Evolutionary conservation across 495 filamentous ascomycete species (phyloP).

Genomic region (Aspergillus bridgeri): DNA sequence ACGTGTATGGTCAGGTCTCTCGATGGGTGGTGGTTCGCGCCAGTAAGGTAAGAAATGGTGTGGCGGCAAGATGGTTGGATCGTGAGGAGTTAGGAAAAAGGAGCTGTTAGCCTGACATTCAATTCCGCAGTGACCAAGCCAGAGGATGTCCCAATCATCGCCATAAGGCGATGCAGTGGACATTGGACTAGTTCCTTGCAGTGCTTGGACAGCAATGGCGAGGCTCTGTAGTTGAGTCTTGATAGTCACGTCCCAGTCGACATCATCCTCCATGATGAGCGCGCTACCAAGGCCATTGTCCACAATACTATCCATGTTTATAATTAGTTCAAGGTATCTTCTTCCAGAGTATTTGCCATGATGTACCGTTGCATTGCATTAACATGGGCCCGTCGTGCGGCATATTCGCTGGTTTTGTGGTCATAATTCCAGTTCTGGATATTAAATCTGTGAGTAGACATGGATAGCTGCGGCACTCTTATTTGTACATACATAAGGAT

Average conservation of each 20-base stretch:
- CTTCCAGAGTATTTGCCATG: too few species aligned
- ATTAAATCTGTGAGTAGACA: constrained; percentile 14
- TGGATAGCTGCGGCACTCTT: not conserved
- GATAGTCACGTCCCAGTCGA: constrained; percentile 53
- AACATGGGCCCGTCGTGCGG: constrained; percentile 29
- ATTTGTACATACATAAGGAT: constrained; percentile 20
- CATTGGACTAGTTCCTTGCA: constrained; percentile 16
- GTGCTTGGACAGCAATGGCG: constrained; percentile 36
- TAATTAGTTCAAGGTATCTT: not conserved
- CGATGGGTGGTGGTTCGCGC: constrained; percentile 17
- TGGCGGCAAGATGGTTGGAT: constrained; percentile 18
- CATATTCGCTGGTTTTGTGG: constrained; percentile 19
- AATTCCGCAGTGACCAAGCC: constrained; percentile 50
- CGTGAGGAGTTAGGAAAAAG: constrained; percentile 18
- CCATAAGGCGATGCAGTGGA: constrained; percentile 48
- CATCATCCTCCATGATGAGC: constrained; percentile 54
- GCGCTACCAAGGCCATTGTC: constrained; percentile 41
- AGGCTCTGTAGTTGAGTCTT: constrained; percentile 46
- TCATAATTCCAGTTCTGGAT: constrained; percentile 22
- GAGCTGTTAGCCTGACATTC: constrained; percentile 15
- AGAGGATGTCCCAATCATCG: constrained; percentile 53
- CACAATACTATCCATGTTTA: constrained; percentile 32
- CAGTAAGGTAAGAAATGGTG: constrained; percentile 21
- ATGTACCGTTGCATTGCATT: constrained; percentile 27
- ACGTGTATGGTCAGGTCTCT: constrained; percentile 38